Base-by-base conservation (phyloP, 2,329 filamentous ascomycete genomes). In the Fusarium vanettenii region DNA sequence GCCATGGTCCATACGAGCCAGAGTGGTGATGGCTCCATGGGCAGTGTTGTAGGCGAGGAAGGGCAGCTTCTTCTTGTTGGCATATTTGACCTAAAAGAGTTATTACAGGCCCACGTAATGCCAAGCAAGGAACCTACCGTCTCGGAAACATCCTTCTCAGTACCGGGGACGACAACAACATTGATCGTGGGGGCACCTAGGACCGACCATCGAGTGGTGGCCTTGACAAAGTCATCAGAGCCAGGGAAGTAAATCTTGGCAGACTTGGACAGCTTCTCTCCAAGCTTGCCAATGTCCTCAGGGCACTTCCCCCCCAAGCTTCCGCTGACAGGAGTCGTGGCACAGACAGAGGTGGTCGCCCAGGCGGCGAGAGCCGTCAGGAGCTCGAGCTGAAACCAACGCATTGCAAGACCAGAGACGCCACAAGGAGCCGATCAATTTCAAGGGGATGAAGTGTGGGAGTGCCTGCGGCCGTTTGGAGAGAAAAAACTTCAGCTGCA, bases 1-100 rank as follows among this genome's bases (percentile, higher is more conserved):
- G 5, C 88, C 89, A 61, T 83, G 79, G 5, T 86, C 74, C 83
- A 90, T 87, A 43, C 79, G 82, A 0, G 85, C 87, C 3, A 90
- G 74, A 0, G 86, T 88, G 45, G 83, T 87, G 55, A 88, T 82
- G 4, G 86, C 81, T 5, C 88, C 89, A 67, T 91, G 89, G 2
- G 82, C 84, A 16, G 87, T 87, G 75, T 87, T 89, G 76, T 83
- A 86, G 1, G 88, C 85, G 3, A 91, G 84, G 70, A 91, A 89
- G 0, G 88, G 87, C 3, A 89, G 66, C 2, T 82, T 74, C 55
- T 84, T 79, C 41, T 82, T 75, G 72, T 86, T 87, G 48, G 89
- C 88, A 68, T 82, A 89, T 60, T 80, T 81, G 31, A 82, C 76
- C 81, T 61, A 16, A 14, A 1, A 6, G 14, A 8, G 6, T 1